A percentile compares a stretch with the other conserved stretches of the same genome.
These are phyloP conservation scores for Hypoxylon rickii DNA, from an alignment of 495 filamentous ascomycete species.

Conservation along the genomic window DNA sequence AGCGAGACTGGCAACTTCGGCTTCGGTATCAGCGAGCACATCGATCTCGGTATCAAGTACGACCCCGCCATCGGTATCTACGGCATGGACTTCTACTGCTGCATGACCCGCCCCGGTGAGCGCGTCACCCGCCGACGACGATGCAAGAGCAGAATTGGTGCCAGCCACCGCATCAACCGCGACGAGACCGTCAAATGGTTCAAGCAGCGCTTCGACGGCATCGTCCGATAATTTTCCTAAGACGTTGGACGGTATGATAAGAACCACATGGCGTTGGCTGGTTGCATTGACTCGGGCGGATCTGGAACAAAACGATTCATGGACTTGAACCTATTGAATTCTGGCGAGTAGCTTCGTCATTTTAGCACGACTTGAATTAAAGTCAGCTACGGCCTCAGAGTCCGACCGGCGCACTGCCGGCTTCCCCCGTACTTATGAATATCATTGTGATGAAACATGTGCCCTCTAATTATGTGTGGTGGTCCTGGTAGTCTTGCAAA, in stretches of 20 bases:
- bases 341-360: conserved; percentile 44
- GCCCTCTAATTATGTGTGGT: not conserved
- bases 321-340: conserved; percentile 48
- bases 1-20: conserved; percentile 99
- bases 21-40: conserved; percentile 99
- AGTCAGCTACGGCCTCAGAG: conserved; percentile 66
- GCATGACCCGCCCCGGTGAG: conserved; percentile 98
- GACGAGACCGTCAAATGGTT: conserved; percentile 98
- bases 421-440: conserved; percentile 45
- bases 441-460: conserved; percentile 23
- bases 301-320: conserved; percentile 47
- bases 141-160: conserved; percentile 81
- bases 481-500: not conserved
- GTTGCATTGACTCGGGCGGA: conserved; percentile 40
- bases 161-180: conserved; percentile 88
- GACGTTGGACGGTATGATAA: conserved; percentile 24
- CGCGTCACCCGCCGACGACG: conserved; percentile 94
- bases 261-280: conserved; percentile 40
- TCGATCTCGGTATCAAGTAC: conserved; percentile 99
- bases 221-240: conserved; percentile 75
- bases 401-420: conserved; percentile 65
- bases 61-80: conserved; percentile 99
- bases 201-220: conserved; percentile 99
- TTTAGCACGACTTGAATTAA: conserved; percentile 50
- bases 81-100: conserved; percentile 99